These are phyloP conservation scores for Groenewaldozyma auringiensis DNA, from an alignment of 1,139 yeast genomes.

Conservation along the genomic window DNA sequence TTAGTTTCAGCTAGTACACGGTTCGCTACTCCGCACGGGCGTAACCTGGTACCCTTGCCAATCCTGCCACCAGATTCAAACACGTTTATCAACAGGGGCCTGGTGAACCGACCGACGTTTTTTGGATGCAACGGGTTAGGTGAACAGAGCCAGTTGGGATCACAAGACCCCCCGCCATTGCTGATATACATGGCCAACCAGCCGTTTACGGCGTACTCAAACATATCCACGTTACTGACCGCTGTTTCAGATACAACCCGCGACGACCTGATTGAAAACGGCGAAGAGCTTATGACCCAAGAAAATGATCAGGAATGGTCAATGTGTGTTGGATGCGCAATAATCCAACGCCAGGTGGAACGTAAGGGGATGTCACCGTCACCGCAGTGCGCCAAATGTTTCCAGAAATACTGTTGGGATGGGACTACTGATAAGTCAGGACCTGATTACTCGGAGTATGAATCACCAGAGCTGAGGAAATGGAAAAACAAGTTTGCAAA, in stretches of 20 bases:
- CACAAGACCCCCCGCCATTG: conserved; percentile 51
- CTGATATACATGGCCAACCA: conserved; percentile 74
- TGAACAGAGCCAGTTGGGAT: neutral
- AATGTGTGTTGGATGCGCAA: conserved; percentile 83
- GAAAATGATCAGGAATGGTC: conserved; percentile 69
- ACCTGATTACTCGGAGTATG: conserved; percentile 3
- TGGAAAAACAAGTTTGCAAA: neutral
- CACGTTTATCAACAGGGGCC: conserved; percentile 42
- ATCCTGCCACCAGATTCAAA: conserved; percentile 77
- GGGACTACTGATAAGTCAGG: conserved; percentile 32
- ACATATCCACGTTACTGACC: conserved; percentile 66
- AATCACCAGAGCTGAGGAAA: conserved; percentile 2
- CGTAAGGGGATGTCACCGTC: conserved; percentile 56
- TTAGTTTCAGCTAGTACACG: conserved; percentile 47
- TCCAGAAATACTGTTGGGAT: conserved; percentile 75
- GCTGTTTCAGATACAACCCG: conserved; percentile 53
- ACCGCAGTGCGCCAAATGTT: conserved; percentile 67
- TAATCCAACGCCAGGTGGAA: conserved; percentile 75
- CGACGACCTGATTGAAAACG: conserved; percentile 59
- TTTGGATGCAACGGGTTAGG: conserved; percentile 63
- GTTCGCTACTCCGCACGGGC: conserved; percentile 35
- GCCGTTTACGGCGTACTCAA: conserved; percentile 58
- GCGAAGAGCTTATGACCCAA: conserved; percentile 70
- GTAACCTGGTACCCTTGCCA: conserved; percentile 38
- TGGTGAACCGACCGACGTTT: conserved; percentile 53